These are phyloP conservation scores for Sporothrix schenckii DNA, from an alignment of 2,329 filamentous ascomycete genomes.

Conservation along the genomic window DNA sequence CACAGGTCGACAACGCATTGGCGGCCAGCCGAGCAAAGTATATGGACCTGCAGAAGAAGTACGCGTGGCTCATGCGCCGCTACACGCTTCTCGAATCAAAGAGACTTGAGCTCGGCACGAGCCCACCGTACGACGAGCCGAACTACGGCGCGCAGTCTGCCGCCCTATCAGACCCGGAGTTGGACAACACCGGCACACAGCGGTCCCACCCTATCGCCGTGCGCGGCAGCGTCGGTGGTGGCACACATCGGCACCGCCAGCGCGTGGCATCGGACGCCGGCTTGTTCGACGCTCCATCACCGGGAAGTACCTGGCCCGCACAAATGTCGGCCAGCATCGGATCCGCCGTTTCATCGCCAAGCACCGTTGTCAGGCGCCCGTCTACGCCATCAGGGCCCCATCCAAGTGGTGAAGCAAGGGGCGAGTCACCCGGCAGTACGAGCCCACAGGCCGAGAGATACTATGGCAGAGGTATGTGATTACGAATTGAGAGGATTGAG, in stretches of 20 bases:
- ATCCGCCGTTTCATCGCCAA: conserved; percentile 37
- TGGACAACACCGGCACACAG: conserved; percentile 46
- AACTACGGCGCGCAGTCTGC: not conserved
- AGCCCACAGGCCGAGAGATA: conserved; percentile 46
- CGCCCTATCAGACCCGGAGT: conserved; percentile 41
- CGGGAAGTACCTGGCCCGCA: conserved; percentile 36
- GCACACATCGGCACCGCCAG: conserved; percentile 38
- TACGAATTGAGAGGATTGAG: conserved; percentile 32
- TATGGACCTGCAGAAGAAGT: conserved; percentile 57
- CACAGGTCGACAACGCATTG: conserved; percentile 51
- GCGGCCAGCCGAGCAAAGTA: conserved; percentile 58
- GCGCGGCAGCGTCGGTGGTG: conserved; percentile 18
- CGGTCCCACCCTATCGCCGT: conserved; percentile 45
- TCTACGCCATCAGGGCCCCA: conserved; percentile 44
- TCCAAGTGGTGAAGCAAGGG: conserved; percentile 16
- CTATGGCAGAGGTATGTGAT: conserved; percentile 57
- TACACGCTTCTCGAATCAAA: conserved; percentile 55
- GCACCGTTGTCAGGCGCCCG: conserved; percentile 41
- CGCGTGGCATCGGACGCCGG: conserved; percentile 51
- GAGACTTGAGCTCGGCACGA: conserved; percentile 30
- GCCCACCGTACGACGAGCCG: conserved; percentile 20
- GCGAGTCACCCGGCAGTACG: conserved; percentile 42
- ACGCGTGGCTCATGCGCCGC: conserved; percentile 54
- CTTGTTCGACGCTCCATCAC: conserved; percentile 44
- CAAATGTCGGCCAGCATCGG: conserved; percentile 43